These are phyloP conservation scores for Carex parvula DNA, from an alignment of 176 grass and related monocot species.

Conservation along the genomic window DNA sequence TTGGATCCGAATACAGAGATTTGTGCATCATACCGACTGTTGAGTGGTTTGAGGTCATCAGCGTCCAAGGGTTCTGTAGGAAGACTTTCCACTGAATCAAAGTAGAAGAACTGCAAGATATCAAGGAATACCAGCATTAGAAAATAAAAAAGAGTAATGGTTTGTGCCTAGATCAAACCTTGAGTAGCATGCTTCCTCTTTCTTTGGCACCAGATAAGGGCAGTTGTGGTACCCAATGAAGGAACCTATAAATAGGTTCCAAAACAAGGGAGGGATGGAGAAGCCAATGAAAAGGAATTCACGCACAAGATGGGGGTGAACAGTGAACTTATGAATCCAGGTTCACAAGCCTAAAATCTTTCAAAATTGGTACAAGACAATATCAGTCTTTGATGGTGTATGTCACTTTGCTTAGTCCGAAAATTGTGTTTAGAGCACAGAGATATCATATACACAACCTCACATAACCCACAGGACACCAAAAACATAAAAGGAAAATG, in stretches of 20 bases:
- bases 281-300: not conserved
- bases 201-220: not conserved
- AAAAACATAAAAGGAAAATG: not conserved
- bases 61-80: slow-evolving; percentile 34
- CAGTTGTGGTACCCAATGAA: not conserved
- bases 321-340: not conserved
- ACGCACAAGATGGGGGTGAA: not conserved
- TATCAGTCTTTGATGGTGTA: not conserved
- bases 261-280: slow-evolving; percentile 1
- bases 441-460: not conserved
- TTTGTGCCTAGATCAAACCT: not conserved
- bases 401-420: not conserved
- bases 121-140: slow-evolving; percentile 11
- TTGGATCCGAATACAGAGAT: slow-evolving; percentile 48
- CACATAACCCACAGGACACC: not conserved
- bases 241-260: not conserved
- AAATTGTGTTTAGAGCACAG: not conserved
- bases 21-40: slow-evolving; percentile 38
- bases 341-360: not conserved
- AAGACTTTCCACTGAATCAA: slow-evolving; percentile 45
- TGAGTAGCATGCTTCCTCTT: not conserved
- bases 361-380: not conserved
- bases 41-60: slow-evolving; percentile 33
- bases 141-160: not conserved
- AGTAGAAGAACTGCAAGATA: slow-evolving; percentile 45